phyloP scores from a whole-genome alignment of 352 stramenopile species.

The Phytophthora pinifolia region DNA sequence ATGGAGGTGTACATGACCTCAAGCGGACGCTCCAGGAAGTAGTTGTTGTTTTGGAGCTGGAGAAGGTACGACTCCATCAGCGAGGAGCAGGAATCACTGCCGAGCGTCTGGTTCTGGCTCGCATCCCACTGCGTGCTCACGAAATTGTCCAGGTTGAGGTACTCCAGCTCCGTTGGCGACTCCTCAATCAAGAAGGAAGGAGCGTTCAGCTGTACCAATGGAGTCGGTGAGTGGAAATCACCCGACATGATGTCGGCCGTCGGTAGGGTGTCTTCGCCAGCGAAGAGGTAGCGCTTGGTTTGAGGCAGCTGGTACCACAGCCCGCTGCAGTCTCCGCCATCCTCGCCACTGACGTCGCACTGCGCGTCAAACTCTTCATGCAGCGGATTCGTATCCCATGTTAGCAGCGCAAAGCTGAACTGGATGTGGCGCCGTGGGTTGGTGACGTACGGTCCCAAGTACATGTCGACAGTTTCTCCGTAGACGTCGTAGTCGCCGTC shows the following conservation, averaged over 20 bases:
- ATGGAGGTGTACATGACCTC: constrained; percentile 48
- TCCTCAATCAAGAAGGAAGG: constrained; percentile 22
- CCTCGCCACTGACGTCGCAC: constrained; percentile 29
- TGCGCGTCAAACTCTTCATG: constrained; percentile 34
- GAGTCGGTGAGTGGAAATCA: constrained; percentile 42
- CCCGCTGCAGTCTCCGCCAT: constrained; percentile 26
- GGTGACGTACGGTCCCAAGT: constrained; percentile 34
- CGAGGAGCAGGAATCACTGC: constrained; percentile 33
- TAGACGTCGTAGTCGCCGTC: constrained; percentile 19
- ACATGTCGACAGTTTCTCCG: constrained; percentile 13
- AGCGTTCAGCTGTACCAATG: constrained; percentile 45
- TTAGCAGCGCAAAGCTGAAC: constrained; percentile 45
- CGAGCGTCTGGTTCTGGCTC: constrained; percentile 22
- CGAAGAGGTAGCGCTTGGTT: constrained; percentile 47
- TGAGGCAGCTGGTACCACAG: constrained; percentile 47
- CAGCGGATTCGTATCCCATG: constrained; percentile 35
- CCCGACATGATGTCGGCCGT: constrained; percentile 19
- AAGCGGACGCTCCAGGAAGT: constrained; percentile 35
- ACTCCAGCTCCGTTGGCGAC: constrained; percentile 28
- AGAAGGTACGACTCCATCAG: constrained; percentile 49
- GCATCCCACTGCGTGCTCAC: constrained; percentile 20
- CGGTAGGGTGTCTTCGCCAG: constrained; percentile 34
- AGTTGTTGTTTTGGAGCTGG: constrained; percentile 42
- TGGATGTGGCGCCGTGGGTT: constrained; percentile 38
- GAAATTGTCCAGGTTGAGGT: constrained; percentile 33